Base-by-base conservation (phyloP, 768 basidiomycete genomes). In the Boletus eberwhitei region DNA sequence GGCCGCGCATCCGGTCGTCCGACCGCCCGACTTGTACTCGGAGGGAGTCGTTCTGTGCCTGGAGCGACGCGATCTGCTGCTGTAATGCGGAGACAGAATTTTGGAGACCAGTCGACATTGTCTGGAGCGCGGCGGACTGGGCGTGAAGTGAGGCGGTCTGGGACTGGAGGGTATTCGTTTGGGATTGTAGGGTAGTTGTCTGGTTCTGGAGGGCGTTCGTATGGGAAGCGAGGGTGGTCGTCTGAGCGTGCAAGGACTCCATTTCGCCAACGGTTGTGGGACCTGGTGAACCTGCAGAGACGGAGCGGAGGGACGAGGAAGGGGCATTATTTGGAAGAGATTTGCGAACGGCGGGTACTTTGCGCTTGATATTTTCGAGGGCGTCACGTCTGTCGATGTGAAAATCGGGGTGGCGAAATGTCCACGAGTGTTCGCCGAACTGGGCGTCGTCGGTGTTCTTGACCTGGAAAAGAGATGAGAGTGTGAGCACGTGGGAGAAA, bases 401-500 rank as follows among this genome's bases (percentile, higher is more conserved):
- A 56, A 79, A 80, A 58, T 79, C 79, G 17, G 79, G 79, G 50
- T 80, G 79, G n/a, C 76, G 74, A 58, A 80, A 80, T 1, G 77
- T 81, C 79, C 79, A 80, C 36, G 75, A 68, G 58, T 83, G 81
- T 58, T 84, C 82, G 52, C 83, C 82, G 54, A 79, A 91, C 58
- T 85, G 82, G 66, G 82, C 77, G 61, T 91, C 91, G 59, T 93
- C 93, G 2, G 84, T 85, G 63, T 90, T 92, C 72, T 94, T 95
- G 59, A 94, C 84, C 78, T 77, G 29, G 29, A 2, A 5, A 26
- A 54, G 44, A 53, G 12, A 12, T 4, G 52, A n/a, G 2, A 32
- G 17, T 3, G 50, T 59, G 37, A 59, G 42, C 9, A 37, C 24
- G 5, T 24, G 24, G 21, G 35, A 50, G 26, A 43, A 4, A 48